Conservation (phyloP, 1,284 basidiomycete species). For the Boletellus deceptivus region DNA sequence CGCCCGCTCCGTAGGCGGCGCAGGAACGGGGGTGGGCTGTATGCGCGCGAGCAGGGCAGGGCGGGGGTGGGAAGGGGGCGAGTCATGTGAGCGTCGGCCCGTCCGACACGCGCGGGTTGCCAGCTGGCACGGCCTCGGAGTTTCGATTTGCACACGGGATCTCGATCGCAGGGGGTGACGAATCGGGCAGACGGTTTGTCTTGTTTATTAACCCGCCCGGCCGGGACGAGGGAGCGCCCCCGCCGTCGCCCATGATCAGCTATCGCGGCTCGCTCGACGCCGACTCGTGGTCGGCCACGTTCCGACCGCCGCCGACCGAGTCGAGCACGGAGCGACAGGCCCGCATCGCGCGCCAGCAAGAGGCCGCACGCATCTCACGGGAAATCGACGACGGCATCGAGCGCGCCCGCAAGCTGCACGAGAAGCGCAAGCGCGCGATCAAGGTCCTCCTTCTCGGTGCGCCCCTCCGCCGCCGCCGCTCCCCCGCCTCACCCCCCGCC, state of each 20-base stretch:
- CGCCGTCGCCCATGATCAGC: background rate
- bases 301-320: constrained; percentile 41
- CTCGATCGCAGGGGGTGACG: too few relatives aligned
- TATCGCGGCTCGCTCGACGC: background rate
- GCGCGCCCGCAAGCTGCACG: constrained; percentile 48
- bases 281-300: constrained; percentile 25
- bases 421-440: constrained; percentile 55
- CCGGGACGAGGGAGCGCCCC: too few relatives aligned
- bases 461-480: constrained; percentile 6
- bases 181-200: too few relatives aligned
- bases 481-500: background rate
- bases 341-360: constrained; percentile 42
- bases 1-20: too few relatives aligned
- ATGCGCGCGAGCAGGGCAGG: too few relatives aligned
- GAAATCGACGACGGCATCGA: constrained; percentile 59
- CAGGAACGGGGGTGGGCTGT: too few relatives aligned
- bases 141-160: too few relatives aligned
- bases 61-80: too few relatives aligned
- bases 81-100: too few relatives aligned
- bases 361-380: constrained; percentile 44
- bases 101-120: too few relatives aligned
- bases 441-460: constrained; percentile 65
- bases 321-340: constrained; percentile 42
- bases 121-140: too few relatives aligned
- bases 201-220: too few relatives aligned